A percentile compares a stretch with the other conserved stretches of the same genome.
Conservation (phyloP, 805 yeast species). For the Naumovozyma dairenensis region DNA sequence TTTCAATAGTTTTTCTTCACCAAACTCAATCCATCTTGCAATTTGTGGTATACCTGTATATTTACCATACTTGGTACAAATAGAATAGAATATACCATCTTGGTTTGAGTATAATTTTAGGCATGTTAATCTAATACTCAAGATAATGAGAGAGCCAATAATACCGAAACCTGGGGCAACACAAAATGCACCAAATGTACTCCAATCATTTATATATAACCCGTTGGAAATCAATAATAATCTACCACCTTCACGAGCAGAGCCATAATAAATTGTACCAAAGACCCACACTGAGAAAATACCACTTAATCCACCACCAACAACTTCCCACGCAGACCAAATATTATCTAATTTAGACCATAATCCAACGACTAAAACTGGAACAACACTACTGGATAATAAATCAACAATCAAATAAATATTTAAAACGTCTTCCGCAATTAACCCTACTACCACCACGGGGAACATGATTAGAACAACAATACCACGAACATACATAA, state of each 20-base stretch:
- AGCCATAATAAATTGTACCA: slow-evolving; percentile 69
- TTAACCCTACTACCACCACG: slow-evolving; percentile 72
- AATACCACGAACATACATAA: slow-evolving; percentile 55
- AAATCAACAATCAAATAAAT: slow-evolving; percentile 87
- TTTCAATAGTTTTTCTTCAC: not conserved
- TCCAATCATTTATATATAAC: slow-evolving; percentile 77
- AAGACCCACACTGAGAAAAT: slow-evolving; percentile 68
- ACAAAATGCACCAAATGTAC: slow-evolving; percentile 89
- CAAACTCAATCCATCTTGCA: not conserved
- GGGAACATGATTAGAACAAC: slow-evolving; percentile 80
- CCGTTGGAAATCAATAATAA: slow-evolving; percentile 73
- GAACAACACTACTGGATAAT: slow-evolving; percentile 78
- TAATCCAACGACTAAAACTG: slow-evolving; percentile 72
- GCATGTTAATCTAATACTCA: slow-evolving; percentile 38
- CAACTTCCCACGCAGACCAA: slow-evolving; percentile 68
- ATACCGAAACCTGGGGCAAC: slow-evolving; percentile 81
- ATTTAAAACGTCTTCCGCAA: slow-evolving; percentile 74
- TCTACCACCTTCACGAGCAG: slow-evolving; percentile 67
- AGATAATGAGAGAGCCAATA: slow-evolving; percentile 42
- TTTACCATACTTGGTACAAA: slow-evolving; percentile 4
- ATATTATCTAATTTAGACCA: slow-evolving; percentile 50
- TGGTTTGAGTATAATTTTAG: slow-evolving; percentile 13
- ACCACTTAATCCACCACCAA: slow-evolving; percentile 79
- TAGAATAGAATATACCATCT: slow-evolving; percentile 4
- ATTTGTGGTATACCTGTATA: slow-evolving; percentile 7